Base-by-base conservation (phyloP, 2,329 filamentous ascomycete species). In the Arthrobotrys conoides region DNA sequence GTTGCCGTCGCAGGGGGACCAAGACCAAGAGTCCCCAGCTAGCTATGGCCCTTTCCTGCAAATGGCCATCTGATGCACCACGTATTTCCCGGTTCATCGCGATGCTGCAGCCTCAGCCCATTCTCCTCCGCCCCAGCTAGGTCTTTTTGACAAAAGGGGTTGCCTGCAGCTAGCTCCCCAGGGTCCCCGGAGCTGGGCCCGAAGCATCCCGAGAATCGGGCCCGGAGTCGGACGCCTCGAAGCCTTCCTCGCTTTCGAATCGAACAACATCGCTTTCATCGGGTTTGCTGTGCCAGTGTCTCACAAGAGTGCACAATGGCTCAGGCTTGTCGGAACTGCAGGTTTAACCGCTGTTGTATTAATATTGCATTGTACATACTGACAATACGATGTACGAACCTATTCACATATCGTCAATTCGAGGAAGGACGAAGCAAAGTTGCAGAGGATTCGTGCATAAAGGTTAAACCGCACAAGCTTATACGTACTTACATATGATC, bases 1-100 rank as follows among this genome's bases (percentile, higher is more conserved):
- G 70, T 73, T 59, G 46, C 70, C 70, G 70, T 73, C 70, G 70
- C 70, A 73, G 61, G 24, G 65, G 65, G 9, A 33, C 14, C 51
- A 14, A 27, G 18, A 30, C 51, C 27, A 41, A 55, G 20, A 36
- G 53, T 61, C 22, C 33, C 46, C 36, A 44, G 18, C 22, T 44
- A 57, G 36, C 46, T 57, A 57, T 53, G 36, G 48, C 14, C 46
- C 44, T 48, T 38, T 51, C 22, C 67, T 70, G 67, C 67, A 70
- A 33, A 61, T 1, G 44, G 44, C 67, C 67, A 70, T 70, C 67
- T 70, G 67, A 70, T 70, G 67, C 67, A 51, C 67, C 66, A 69
- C 49, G 49, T 59, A 69, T 69, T 69, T 69, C 66, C 66, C 36
- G 66, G 66, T 69, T 59, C 51, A 70, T 70, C 53, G 53, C 55